Percentiles rank a stretch among this genome's conserved stretches.
These are phyloP conservation scores for Boechera retrofracta DNA, from an alignment of 345 rosid species.

Conservation along the genomic window DNA sequence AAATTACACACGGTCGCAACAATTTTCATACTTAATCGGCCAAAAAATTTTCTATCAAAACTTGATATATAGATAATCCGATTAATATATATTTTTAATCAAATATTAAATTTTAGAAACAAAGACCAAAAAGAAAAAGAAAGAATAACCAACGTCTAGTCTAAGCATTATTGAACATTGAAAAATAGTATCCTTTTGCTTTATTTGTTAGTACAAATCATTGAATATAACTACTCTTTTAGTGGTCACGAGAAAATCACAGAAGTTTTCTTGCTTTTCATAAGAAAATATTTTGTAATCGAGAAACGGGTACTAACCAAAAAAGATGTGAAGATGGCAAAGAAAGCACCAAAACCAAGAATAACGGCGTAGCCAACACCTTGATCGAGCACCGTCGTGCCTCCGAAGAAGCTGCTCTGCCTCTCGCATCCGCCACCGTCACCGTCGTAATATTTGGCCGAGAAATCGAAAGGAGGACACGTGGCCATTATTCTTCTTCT, in stretches of 20 bases:
- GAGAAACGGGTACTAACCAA: conserved; percentile 53
- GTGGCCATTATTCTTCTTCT: conserved; percentile 32
- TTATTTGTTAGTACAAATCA: background rate
- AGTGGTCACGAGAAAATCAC: conserved; percentile 24
- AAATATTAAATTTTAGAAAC: background rate
- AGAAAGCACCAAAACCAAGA: conserved; percentile 91
- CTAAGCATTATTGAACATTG: background rate
- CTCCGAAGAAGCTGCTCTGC: conserved; percentile 74
- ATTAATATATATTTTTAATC: background rate
- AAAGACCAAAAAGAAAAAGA: background rate
- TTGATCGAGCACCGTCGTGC: conserved; percentile 69
- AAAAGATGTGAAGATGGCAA: conserved; percentile 87
- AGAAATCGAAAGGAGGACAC: conserved; percentile 82
- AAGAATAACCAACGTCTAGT: background rate
- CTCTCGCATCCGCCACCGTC: conserved; percentile 57
- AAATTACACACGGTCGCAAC: background rate
- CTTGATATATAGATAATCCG: background rate
- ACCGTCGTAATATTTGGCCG: conserved; percentile 65
- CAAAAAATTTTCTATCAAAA: background rate
- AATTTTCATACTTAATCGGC: background rate
- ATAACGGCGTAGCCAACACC: conserved; percentile 86
- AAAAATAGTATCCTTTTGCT: background rate
- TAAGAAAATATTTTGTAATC: background rate
- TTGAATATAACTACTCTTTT: background rate
- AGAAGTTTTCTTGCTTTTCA: background rate